Conservation (phyloP, 1,284 basidiomycete species). For the Ceratobasidium sp. region DNA sequence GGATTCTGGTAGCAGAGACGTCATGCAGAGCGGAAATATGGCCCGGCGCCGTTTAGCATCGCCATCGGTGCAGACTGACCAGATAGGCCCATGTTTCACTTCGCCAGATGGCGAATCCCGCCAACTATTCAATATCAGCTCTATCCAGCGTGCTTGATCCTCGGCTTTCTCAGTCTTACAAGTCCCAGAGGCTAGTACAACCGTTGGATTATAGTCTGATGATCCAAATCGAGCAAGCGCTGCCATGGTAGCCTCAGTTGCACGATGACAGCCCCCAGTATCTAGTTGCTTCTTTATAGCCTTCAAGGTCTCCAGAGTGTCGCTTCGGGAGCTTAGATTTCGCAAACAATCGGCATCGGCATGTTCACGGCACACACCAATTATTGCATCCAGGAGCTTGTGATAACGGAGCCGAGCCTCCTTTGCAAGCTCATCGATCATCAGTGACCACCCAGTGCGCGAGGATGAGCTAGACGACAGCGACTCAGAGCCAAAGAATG, state of each 20-base stretch:
- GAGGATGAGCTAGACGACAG: not conserved
- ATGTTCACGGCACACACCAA: constrained; percentile 34
- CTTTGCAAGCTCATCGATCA: constrained; percentile 29
- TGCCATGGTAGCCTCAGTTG: constrained; percentile 18
- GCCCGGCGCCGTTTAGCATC: not conserved
- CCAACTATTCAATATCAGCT: not conserved
- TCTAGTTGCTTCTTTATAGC: not conserved
- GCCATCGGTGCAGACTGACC: constrained; percentile 26
- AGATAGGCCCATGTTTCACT: not conserved
- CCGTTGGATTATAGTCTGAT: constrained; percentile 8
- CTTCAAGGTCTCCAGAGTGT: not conserved
- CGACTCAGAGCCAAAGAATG: constrained; percentile 15
- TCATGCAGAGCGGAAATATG: constrained; percentile 22
- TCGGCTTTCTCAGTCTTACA: constrained; percentile 21
- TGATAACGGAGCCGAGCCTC: constrained; percentile 10
- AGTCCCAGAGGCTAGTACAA: constrained; percentile 19
- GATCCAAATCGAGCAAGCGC: constrained; percentile 25
- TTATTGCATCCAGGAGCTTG: not conserved
- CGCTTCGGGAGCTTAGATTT: not conserved
- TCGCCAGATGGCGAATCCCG: not conserved
- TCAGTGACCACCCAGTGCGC: not conserved
- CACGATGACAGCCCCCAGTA: constrained; percentile 19
- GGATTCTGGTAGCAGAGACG: not conserved
- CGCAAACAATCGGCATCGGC: not conserved
- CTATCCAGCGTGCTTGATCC: constrained; percentile 4